These are phyloP conservation scores for Penicillium pulvis DNA, from an alignment of 495 filamentous ascomycete species.

Conservation along the genomic window DNA sequence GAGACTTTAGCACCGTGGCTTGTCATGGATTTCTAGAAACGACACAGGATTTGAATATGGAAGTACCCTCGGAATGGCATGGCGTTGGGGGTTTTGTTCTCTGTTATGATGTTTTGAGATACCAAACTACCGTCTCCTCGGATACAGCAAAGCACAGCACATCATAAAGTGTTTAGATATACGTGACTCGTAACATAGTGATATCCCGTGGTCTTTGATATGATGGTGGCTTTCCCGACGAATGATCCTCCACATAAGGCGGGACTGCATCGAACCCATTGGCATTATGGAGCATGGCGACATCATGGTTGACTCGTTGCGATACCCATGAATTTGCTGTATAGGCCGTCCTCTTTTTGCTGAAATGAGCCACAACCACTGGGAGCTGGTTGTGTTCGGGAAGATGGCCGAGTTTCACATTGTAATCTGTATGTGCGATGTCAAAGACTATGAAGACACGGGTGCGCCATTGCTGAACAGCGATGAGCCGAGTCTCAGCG, in stretches of 20 bases:
- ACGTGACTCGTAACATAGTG: conserved; percentile 22
- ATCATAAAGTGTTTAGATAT: conserved; percentile 6
- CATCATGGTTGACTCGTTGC: conserved; percentile 28
- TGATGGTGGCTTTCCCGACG: conserved; percentile 22
- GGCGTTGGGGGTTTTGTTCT: conserved; percentile 18
- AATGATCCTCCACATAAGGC: conserved; percentile 30
- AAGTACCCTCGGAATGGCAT: conserved; percentile 1
- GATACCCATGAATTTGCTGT: conserved; percentile 24
- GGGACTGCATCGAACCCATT: conserved; percentile 28
- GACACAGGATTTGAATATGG: neutral
- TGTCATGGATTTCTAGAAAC: conserved; percentile 74
- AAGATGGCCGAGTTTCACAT: conserved; percentile 28
- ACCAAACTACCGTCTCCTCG: neutral
- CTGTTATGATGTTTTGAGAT: conserved; percentile 18
- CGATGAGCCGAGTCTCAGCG: conserved; percentile 20
- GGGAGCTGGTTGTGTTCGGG: conserved; percentile 31
- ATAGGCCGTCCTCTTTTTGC: conserved; percentile 30
- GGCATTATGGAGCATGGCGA: conserved; percentile 31
- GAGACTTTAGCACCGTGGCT: conserved; percentile 91
- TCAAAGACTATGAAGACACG: conserved; percentile 32
- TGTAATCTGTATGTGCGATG: conserved; percentile 27
- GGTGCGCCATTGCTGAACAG: conserved; percentile 29
- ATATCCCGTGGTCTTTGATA: conserved; percentile 29
- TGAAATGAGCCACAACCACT: conserved; percentile 29
- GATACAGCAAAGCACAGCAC: neutral